phyloP scores from a whole-genome alignment of 192 early-diverging fungal species.

The Backusella australiensis region DNA sequence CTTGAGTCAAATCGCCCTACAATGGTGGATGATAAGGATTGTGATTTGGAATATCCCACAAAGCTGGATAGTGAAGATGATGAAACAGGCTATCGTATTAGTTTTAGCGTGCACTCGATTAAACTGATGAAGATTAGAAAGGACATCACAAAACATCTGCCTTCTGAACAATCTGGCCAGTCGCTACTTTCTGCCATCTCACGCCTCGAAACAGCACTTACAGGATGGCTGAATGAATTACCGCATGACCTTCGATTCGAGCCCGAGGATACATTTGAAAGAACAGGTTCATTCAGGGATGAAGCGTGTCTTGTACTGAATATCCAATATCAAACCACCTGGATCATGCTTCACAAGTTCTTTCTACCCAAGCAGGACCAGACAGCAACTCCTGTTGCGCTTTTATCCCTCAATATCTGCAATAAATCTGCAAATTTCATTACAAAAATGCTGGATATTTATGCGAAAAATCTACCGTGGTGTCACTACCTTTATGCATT shows the following conservation, averaged over 20 bases:
- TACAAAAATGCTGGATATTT: constrained; percentile 38
- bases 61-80: constrained; percentile 36
- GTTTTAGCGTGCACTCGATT: constrained; percentile 39
- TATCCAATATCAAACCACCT: constrained; percentile 41
- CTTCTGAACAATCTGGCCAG: constrained; percentile 42
- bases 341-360: constrained; percentile 46
- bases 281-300: constrained; percentile 33
- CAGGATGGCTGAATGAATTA: constrained; percentile 36
- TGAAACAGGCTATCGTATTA: constrained; percentile 37
- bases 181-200: constrained; percentile 42
- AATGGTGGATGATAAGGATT: constrained; percentile 45
- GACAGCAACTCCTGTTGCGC: constrained; percentile 40
- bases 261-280: constrained; percentile 24
- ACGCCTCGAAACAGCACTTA: constrained; percentile 37
- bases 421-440: constrained; percentile 42
- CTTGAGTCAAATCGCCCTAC: constrained; percentile 42
- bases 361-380: constrained; percentile 43
- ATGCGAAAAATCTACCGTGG: constrained; percentile 33
- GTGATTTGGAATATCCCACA: constrained; percentile 40
- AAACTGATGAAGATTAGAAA: constrained; percentile 44
- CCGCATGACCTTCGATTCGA: constrained; percentile 36
- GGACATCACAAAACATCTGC: constrained; percentile 45
- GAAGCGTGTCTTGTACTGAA: constrained; percentile 41
- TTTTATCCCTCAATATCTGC: constrained; percentile 40
- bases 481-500: constrained; percentile 41